Conservation (phyloP, 78 protist species). For the Anaeramoeba flamelloides region DNA sequence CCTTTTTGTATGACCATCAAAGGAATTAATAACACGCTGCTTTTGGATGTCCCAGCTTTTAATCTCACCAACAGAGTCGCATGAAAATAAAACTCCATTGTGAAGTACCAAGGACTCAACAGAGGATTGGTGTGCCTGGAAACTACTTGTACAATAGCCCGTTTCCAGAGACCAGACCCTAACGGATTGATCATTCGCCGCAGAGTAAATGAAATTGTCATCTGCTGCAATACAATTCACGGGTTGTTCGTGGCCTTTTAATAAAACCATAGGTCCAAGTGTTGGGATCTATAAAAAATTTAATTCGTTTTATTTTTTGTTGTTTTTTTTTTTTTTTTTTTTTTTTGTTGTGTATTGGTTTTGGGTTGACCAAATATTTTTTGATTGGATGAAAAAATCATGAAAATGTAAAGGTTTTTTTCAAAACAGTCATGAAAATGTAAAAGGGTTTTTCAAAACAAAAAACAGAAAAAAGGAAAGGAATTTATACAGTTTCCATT, state of each 20-base stretch:
- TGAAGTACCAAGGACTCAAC: neutral
- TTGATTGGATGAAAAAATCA: too few relatives aligned
- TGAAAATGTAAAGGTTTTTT: too few relatives aligned
- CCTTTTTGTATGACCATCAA: neutral
- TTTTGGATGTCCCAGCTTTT: neutral
- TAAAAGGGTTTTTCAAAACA: too few relatives aligned
- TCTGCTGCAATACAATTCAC: neutral
- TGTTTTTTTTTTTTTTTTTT: too few relatives aligned
- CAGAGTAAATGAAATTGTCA: neutral
- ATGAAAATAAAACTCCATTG: neutral
- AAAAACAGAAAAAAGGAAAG: too few relatives aligned
- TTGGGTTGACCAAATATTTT: too few relatives aligned
- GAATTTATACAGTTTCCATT: too few relatives aligned
- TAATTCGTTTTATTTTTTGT: too few relatives aligned
- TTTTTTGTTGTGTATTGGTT: too few relatives aligned
- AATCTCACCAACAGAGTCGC: neutral
- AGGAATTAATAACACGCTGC: neutral
- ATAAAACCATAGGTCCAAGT: too few relatives aligned
- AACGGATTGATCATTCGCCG: neutral
- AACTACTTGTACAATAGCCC: neutral
- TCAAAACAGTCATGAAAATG: too few relatives aligned
- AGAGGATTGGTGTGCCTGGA: neutral
- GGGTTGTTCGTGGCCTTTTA: neutral
- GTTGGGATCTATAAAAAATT: too few relatives aligned
- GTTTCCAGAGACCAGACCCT: neutral